A percentile compares a stretch with the other conserved stretches of the same genome.
These are phyloP conservation scores for Amborella trichopoda DNA, from an alignment of 164 flowering plant species.

Conservation along the genomic window DNA sequence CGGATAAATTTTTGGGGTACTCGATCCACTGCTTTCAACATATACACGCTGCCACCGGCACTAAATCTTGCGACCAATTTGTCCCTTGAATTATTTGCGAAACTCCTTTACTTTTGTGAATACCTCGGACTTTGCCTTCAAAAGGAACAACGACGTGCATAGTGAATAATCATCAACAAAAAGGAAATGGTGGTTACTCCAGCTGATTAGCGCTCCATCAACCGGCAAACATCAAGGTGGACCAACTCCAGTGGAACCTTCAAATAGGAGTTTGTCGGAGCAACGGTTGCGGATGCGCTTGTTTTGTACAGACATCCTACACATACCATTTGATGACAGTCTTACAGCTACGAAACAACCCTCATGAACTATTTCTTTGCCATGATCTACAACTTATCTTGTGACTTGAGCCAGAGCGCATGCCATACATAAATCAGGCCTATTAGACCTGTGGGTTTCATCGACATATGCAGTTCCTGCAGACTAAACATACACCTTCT, in stretches of 20 bases:
- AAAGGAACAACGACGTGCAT: neutral
- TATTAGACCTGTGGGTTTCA: neutral
- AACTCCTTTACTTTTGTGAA: neutral
- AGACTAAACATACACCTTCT: neutral
- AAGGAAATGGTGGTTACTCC: neutral
- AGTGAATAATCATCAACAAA: neutral
- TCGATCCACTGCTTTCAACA: no score
- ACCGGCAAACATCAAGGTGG: neutral
- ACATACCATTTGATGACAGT: neutral
- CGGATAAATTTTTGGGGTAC: no score
- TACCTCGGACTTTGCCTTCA: neutral
- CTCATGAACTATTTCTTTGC: neutral
- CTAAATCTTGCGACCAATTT: neutral
- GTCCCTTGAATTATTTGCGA: neutral
- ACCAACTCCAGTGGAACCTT: neutral
- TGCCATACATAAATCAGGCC: neutral
- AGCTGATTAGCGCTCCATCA: neutral
- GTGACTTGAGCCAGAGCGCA: neutral
- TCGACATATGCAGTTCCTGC: neutral
- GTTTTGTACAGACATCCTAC: neutral
- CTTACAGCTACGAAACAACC: neutral
- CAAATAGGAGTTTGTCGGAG: neutral
- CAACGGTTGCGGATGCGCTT: neutral
- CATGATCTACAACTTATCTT: neutral
- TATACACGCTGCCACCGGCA: no score